phyloP scores from a whole-genome alignment of 768 basidiomycete genomes.

The Naganishia antarctica region DNA sequence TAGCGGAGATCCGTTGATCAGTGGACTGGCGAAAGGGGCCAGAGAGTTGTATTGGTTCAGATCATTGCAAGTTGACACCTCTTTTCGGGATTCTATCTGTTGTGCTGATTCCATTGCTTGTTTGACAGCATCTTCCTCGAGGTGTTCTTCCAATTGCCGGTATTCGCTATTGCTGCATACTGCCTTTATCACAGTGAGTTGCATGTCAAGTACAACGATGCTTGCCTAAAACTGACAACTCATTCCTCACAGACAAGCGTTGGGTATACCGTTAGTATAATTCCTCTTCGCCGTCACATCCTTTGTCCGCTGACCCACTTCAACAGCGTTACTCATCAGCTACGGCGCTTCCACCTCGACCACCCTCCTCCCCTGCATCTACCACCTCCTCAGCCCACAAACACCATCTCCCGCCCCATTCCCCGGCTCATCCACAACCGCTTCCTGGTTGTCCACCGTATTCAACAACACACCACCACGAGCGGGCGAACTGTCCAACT shows the following conservation, averaged over 20 bases:
- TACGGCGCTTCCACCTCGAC: slow-evolving; percentile 76
- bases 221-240: too few species aligned
- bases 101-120: neutral
- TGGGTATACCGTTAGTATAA: slow-evolving; percentile 41
- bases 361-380: slow-evolving; percentile 68
- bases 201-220: too few species aligned
- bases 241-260: slow-evolving; percentile 40
- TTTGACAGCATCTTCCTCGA: slow-evolving; percentile 47
- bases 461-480: slow-evolving; percentile 18
- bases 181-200: slow-evolving; percentile 42
- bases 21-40: slow-evolving; percentile 51
- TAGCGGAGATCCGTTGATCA: slow-evolving; percentile 66
- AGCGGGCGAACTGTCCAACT: slow-evolving; percentile 50
- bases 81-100: neutral
- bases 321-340: slow-evolving; percentile 56
- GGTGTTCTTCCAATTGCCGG: slow-evolving; percentile 60
- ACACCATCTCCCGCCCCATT: slow-evolving; percentile 45
- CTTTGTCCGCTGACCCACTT: slow-evolving; percentile 49
- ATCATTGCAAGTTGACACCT: slow-evolving; percentile 57
- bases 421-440: neutral
- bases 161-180: slow-evolving; percentile 63
- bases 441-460: neutral
- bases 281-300: slow-evolving; percentile 49
- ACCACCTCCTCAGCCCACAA: slow-evolving; percentile 60
- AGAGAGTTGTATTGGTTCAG: slow-evolving; percentile 50